Base-by-base conservation (phyloP, 257 asterid genomes). In the Solanum verrucosum region DNA sequence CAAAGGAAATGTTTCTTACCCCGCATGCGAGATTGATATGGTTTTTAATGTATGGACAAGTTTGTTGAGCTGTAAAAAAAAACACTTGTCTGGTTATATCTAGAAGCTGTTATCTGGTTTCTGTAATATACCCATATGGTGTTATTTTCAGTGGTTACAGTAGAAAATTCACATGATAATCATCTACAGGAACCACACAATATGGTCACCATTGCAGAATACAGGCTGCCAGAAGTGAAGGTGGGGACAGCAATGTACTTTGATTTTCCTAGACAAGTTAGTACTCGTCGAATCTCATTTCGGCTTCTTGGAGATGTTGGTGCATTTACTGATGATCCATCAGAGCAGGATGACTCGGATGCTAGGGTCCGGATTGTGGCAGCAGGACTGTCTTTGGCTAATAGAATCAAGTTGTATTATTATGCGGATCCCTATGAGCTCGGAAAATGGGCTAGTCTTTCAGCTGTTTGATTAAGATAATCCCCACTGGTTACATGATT, bases 381-480 rank as follows among this genome's bases (percentile, higher is more conserved):
- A 33, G 87, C 97, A 56, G 98, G 98, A 25, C 87, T 96, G 93
- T 95, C 96, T 63, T 88, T 97, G 92, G 90, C 94, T 11, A 95
- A 95, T 90, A 95, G 93, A 90, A 77, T 97, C 74, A 97, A 97
- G 93, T 29, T 97, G 89, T 97, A 95, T 89, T 97, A 97, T 88
- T 94, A 95, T 84, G 98, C 95, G 1, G 98, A 95, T 87, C 98
- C 98, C 1, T 95, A 95, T 25, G 99, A 96, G 84, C 96, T 96
- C 3, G 99, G 98, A 15, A 96, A 96, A 91, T 96, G 98, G 98
- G 98, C 98, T 21, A 95, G 96, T 88, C 98, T 95, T 87, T 96
- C 98, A 16, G 98, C 97, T 65, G 90, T 96, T 71, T 96, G 95
- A 93, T 86, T 78, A 40, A 56, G 13, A 13, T 12, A 79, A 83